Base-by-base conservation (phyloP, 495 filamentous ascomycete species). In the Beverwykella pulmonaria region DNA sequence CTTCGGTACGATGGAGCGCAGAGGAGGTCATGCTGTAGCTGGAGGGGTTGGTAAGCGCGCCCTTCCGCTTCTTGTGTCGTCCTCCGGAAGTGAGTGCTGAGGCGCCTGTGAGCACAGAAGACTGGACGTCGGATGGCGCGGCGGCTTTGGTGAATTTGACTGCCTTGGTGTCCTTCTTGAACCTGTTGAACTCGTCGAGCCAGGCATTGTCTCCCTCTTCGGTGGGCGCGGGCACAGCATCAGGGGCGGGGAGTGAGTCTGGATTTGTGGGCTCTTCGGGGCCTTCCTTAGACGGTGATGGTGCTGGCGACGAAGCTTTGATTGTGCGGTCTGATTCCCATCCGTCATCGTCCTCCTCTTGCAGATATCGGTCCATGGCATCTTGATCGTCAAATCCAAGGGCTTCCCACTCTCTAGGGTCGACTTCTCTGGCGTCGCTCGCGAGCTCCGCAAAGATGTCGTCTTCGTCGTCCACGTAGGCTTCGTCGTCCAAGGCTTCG, bases 11-110 rank as follows among this genome's bases (percentile, higher is more conserved):
- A 22, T 88, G 85, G 7, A 98, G 81, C 0, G 92, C 88, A 0
- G 94, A 97, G 6, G 91, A 96, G 0, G 89, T 92, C 95, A 98
- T 99, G n/a, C 92, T 96, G 79, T 96, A 98, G 17, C 84, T 83
- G 6, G 93, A 93, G 0, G 89, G 90, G 71, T 89, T 91, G 22
- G 94, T 97, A 75, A 94, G 75, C 20, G 94, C 92, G 49, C 92
- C 92, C 77, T 92, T 94, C 64, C 92, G 84, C 85, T 93, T 95
- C 85, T 96, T 98, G 34, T 82, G 80, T 1, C 90, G 86, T 17
- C 87, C 84, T 27, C 84, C 83, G 67, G 84, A 70, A 44, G 83
- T 89, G 32, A 74, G 66, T 5, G 74, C 74, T 5, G 90, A 92
- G 0, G 89, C 90, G 22, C 88, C 91, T 15, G 92, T 93, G 80